A percentile compares a stretch with the other conserved stretches of the same genome.
Conservation (phyloP, 768 basidiomycete genomes). For the Pilatotrama ljubarskyi region DNA sequence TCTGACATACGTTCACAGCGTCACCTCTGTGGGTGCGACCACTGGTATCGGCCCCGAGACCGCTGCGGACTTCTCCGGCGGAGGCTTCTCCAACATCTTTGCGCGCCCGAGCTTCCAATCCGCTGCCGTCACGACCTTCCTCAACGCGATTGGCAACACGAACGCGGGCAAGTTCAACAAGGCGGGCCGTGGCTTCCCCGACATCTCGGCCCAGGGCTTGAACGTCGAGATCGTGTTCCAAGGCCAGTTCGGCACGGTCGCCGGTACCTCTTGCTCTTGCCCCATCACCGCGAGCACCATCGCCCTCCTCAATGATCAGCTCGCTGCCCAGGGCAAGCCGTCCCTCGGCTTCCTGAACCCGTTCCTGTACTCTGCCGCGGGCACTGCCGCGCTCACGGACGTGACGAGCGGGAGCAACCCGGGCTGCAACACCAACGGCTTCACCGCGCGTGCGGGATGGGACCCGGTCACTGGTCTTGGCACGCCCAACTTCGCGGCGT, state of each 20-base stretch:
- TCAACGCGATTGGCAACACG: conserved; percentile 32
- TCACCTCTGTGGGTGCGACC: conserved; percentile 38
- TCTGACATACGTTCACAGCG: conserved; percentile 19
- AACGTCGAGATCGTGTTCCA: conserved; percentile 31
- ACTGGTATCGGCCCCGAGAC: conserved; percentile 31
- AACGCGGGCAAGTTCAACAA: conserved; percentile 32
- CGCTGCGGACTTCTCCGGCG: conserved; percentile 32
- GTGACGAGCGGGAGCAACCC: conserved; percentile 30
- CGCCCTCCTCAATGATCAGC: conserved; percentile 35
- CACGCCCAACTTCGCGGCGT: conserved; percentile 17
- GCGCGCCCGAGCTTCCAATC: conserved; percentile 37
- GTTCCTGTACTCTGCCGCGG: conserved; percentile 30
- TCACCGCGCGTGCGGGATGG: conserved; percentile 34
- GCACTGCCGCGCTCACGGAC: conserved; percentile 28
- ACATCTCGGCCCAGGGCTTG: conserved; percentile 41
- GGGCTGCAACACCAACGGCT: conserved; percentile 37
- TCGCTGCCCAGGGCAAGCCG: conserved; percentile 30
- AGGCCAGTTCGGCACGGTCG: conserved; percentile 20
- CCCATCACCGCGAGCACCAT: conserved; percentile 36
- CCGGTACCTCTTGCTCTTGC: conserved; percentile 34
- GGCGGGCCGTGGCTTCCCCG: conserved; percentile 46
- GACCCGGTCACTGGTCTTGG: conserved; percentile 31
- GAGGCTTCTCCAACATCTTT: conserved; percentile 39
- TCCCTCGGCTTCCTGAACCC: conserved; percentile 39
- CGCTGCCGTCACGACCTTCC: conserved; percentile 36